Base-by-base conservation (phyloP, 129 eudicot genomes). In the Tagetes patula region DNA sequence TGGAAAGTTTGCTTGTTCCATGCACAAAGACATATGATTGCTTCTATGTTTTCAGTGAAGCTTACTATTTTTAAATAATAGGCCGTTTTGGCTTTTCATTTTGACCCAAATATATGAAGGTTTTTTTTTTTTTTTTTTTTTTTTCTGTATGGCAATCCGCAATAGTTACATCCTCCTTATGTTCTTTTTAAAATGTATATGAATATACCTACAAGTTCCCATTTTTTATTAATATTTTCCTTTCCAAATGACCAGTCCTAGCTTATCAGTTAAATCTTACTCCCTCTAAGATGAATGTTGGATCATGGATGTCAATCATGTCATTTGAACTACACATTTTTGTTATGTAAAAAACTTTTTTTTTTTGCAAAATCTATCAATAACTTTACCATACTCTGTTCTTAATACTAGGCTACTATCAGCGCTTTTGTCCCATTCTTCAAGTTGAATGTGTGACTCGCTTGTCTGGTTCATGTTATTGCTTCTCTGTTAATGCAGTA, bases 381-480 rank as follows among this genome's bases (percentile, higher is more conserved):
- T 39, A 52, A 70, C 75, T 34, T 70, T 53, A 52, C 50, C 50
- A 11, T 72, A 38, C 72, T 45, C 9, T 45, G 20, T 31, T 43
- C 62, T 30, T 55, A 30, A 55, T 27, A 55, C 62, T 55, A 55
- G 62, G 27, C 6, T 13, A 20, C 27, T 20, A 20, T n/a, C n/a
- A n/a, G n/a, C 5, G 56, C 31, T n/a, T 50, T n/a, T 50, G 30
- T 50, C 58, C 3, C 2, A 0, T 3, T 50, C 58, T 50, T 50
- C 58, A 50, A 50, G 58, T 50, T 13, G 62, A 5, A 55, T 3
- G 12, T 31, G 65, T 3, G 55, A 12, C n/a, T 55, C 27, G 1
- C 54, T 54, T 71, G 8, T 39, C 75, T 10, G 27, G 40, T 72
- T 69, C 69, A 59, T 46, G 68, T 59, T 40, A 59, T 72, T 59